phyloP scores from a whole-genome alignment of 2,329 filamentous ascomycete species.

The Myriangium duriaei region DNA sequence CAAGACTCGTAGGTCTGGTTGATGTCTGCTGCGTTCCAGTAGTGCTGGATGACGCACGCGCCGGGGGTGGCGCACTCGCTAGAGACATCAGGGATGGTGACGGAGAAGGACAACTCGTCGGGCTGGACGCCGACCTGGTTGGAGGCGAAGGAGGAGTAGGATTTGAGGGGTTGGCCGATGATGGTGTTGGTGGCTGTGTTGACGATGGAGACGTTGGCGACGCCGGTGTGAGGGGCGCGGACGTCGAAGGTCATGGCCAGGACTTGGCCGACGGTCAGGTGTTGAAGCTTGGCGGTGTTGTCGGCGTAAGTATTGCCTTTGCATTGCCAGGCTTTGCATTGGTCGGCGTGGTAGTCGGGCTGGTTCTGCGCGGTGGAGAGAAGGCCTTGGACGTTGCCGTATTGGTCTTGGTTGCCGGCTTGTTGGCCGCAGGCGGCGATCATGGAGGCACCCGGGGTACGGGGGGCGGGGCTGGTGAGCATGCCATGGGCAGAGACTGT shows the following conservation, averaged over 20 bases:
- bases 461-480: constrained; percentile 20
- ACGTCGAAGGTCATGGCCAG: constrained; percentile 36
- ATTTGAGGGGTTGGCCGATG: constrained; percentile 41
- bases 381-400: constrained; percentile 45
- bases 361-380: constrained; percentile 37
- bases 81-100: constrained; percentile 43
- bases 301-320: constrained; percentile 47
- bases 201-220: constrained; percentile 48
- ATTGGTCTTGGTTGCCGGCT: constrained; percentile 43
- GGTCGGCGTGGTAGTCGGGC: constrained; percentile 34
- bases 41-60: constrained; percentile 48
- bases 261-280: constrained; percentile 38
- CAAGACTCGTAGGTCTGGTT: constrained; percentile 52
- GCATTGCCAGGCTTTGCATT: constrained; percentile 44
- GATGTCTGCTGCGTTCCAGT: constrained; percentile 44
- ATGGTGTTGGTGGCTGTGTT: constrained; percentile 40
- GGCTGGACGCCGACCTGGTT: constrained; percentile 29
- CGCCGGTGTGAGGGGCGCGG: constrained; percentile 41
- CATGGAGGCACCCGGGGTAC: constrained; percentile 27
- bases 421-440: constrained; percentile 41
- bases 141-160: constrained; percentile 44
- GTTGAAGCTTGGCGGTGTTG: constrained; percentile 40
- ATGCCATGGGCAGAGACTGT: constrained; percentile 25
- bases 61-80: constrained; percentile 36
- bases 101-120: constrained; percentile 37